Conservation (phyloP, 257 asterid genomes). For the Forsythia viridissima region DNA sequence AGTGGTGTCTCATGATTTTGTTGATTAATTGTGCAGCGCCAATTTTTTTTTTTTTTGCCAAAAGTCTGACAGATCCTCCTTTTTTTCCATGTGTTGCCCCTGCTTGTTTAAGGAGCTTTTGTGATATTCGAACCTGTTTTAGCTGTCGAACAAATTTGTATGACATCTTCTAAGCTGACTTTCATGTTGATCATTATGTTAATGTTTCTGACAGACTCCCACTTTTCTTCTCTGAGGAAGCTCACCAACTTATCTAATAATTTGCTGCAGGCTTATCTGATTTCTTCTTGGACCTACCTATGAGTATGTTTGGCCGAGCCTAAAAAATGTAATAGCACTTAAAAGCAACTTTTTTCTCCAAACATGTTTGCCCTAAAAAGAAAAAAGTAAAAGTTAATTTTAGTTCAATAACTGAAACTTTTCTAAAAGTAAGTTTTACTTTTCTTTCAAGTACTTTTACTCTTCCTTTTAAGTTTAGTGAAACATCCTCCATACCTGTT, state of each 20-base stretch:
- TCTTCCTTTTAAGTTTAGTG: neutral
- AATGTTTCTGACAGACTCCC: neutral
- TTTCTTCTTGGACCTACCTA: neutral
- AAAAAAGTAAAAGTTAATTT: no score
- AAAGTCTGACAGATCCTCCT: neutral
- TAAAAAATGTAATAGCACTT: neutral
- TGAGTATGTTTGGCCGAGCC: neutral
- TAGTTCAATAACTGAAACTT: no score
- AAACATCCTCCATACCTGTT: neutral
- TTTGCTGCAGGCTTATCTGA: neutral
- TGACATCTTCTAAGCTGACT: neutral
- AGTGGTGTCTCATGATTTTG: neutral
- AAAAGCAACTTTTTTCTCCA: neutral
- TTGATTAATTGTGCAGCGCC: neutral
- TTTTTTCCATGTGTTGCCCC: neutral
- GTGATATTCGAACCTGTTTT: neutral
- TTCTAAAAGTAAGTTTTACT: neutral
- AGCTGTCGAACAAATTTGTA: neutral
- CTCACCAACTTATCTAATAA: conserved; percentile 9
- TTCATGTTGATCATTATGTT: neutral
- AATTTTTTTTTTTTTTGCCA: no score
- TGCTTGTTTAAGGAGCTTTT: neutral
- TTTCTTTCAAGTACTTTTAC: neutral
- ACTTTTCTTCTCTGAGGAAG: conserved; percentile 2
- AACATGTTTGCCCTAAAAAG: no score